Evolutionary conservation across 371 early-diverging fungal species (phyloP), one percentile per base, ranked within the genome.

Genomic region (Umbelopsis sp.): DNA sequence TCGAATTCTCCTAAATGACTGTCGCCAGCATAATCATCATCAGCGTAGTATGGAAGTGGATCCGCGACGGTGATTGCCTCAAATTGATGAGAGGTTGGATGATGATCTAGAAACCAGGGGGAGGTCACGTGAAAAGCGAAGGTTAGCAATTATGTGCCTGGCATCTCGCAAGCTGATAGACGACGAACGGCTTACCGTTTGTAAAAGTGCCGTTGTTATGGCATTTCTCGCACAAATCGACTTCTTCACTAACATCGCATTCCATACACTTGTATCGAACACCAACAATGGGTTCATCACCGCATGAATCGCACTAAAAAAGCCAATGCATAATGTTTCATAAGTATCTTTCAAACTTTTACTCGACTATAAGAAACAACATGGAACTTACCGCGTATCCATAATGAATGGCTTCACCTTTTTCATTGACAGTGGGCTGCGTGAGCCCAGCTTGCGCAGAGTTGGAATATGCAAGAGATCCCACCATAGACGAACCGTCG

Each of bases 201-300:
- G 74, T 71, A 65, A 86, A 86, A 14, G 75, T 75, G 22, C 80
- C 83, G 35, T 75, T 70, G 38, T 70, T 76, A 78, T 77, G 79
- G 65, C 86, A 86, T 44, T 68, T 74, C 20, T 80, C 76, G 65
- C 86, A 86, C 29, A 86, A 66, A 73, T 84, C 86, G 2, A 86
- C 76, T 65, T 84, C 81, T 70, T 80, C 81, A 62, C 77, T 80
- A 8, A 76, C 74, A 68, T 85, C 85, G 66, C 90, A 89, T n/a
- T 86, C 77, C 16, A 79, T 76, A 66, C 90, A 89, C 50, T 86
- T 86, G 69, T 86, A 87, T 0, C 85, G 81, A 9, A 80, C 77
- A 16, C 90, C 90, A 24, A 86, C 72, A 66, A 89, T 89, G 5
- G 90, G 90, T 50, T 88, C 87, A 38, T 79, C 77, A 14, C 86